These are phyloP conservation scores for Globisporangium viniferum DNA, from an alignment of 352 stramenopile species.

Conservation along the genomic window DNA sequence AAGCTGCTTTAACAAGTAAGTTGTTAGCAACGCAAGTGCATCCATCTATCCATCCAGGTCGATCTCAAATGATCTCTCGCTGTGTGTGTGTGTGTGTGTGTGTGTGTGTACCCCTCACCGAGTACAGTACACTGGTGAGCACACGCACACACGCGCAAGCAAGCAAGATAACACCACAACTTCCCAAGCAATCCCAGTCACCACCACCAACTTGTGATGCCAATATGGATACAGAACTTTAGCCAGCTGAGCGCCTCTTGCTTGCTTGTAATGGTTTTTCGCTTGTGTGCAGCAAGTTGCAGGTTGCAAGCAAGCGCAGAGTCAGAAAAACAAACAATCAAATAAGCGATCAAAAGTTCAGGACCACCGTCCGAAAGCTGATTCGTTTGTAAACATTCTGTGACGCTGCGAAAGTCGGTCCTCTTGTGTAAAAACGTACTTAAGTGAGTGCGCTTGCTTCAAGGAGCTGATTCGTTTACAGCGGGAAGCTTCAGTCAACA, in stretches of 20 bases:
- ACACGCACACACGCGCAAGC: not conserved
- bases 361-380: not conserved
- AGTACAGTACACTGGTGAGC: not conserved
- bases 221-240: slow-evolving; percentile 2
- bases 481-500: not conserved
- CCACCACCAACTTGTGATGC: not conserved
- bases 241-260: not conserved
- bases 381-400: too few relatives aligned
- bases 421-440: not conserved
- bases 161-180: not conserved
- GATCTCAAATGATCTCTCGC: not conserved
- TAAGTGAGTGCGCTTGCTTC: not conserved
- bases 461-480: not conserved
- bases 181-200: not conserved
- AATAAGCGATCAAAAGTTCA: not conserved
- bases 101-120: not conserved
- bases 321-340: not conserved
- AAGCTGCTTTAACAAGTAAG: not conserved
- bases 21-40: not conserved
- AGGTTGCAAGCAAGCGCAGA: not conserved
- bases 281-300: not conserved
- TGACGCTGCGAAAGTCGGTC: too few relatives aligned
- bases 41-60: not conserved
- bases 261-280: not conserved
- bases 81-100: not conserved